A percentile compares a stretch with the other conserved stretches of the same genome.
These are phyloP conservation scores for Senna tora DNA, from an alignment of 306 rosid genomes.

Conservation along the genomic window DNA sequence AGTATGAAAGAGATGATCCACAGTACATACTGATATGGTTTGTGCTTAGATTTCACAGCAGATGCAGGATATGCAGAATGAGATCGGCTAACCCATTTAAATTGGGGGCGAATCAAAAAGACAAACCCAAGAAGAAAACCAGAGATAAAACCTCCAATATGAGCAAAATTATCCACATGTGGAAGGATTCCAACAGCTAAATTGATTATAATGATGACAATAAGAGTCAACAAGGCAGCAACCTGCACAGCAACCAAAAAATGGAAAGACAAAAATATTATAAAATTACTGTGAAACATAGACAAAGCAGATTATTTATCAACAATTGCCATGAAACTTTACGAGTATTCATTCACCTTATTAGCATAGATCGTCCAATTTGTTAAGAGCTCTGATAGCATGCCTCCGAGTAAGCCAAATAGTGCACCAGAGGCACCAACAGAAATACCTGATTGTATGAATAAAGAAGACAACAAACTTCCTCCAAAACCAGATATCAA, in stretches of 20 bases:
- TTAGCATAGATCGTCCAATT: slow-evolving; percentile 89
- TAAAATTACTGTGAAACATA: slow-evolving; percentile 33
- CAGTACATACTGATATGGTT: slow-evolving; percentile 67
- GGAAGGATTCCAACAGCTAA: slow-evolving; percentile 87
- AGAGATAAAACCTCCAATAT: slow-evolving; percentile 81
- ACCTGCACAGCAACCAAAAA: slow-evolving; percentile 49
- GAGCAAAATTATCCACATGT: slow-evolving; percentile 91
- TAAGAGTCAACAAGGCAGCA: slow-evolving; percentile 69
- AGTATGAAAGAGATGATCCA: slow-evolving; percentile 64
- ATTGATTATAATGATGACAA: slow-evolving; percentile 59
- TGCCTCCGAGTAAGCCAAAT: slow-evolving; percentile 85
- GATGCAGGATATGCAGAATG: slow-evolving; percentile 30
- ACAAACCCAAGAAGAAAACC: slow-evolving; percentile 90
- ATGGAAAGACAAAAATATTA: slow-evolving; percentile 14
- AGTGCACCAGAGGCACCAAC: slow-evolving; percentile 97
- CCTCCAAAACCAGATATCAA: slow-evolving; percentile 85
- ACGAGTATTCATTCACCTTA: slow-evolving; percentile 56
- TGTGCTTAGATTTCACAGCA: slow-evolving; percentile 63
- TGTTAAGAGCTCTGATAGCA: slow-evolving; percentile 84
- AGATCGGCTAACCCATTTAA: slow-evolving; percentile 63
- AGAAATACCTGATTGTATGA: slow-evolving; percentile 65
- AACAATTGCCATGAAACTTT: slow-evolving; percentile 17
- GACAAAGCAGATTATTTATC: slow-evolving; percentile 17
- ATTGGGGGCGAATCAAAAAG: slow-evolving; percentile 78
- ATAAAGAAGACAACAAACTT: slow-evolving; percentile 73